A percentile compares a stretch with the other conserved stretches of the same genome.
phyloP scores from a whole-genome alignment of 176 grass and related monocot genomes.

The Eleusine coracana region DNA sequence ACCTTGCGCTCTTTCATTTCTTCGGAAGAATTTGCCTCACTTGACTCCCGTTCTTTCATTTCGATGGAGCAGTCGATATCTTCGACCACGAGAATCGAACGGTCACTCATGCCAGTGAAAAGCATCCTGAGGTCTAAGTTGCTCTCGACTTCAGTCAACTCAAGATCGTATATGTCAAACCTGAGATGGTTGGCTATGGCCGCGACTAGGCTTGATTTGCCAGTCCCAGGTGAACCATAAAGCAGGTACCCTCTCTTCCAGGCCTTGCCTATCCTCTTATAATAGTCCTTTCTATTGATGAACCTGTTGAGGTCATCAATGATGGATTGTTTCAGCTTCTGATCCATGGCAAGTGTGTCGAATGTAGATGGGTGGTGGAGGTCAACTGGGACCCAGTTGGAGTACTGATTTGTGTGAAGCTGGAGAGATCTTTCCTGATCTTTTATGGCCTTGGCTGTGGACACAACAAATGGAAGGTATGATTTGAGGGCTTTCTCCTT shows the following conservation, averaged over 20 bases:
- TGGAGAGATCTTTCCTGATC: conserved; percentile 41
- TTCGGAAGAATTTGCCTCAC: not conserved
- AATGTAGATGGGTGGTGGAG: conserved; percentile 70
- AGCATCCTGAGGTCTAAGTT: conserved; percentile 46
- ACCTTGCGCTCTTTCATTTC: conserved; percentile 23
- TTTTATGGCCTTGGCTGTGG: conserved; percentile 46
- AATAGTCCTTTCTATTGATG: conserved; percentile 56
- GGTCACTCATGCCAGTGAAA: conserved; percentile 39
- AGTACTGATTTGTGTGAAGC: conserved; percentile 47
- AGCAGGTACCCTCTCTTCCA: conserved; percentile 68
- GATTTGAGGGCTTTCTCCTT: conserved; percentile 43
- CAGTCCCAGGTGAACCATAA: conserved; percentile 41
- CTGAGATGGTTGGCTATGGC: conserved; percentile 64
- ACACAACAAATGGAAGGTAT: conserved; percentile 60
- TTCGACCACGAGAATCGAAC: conserved; percentile 50
- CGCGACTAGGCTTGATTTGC: conserved; percentile 54
- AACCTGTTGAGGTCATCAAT: conserved; percentile 56
- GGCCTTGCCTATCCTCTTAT: conserved; percentile 56
- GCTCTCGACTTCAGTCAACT: conserved; percentile 45
- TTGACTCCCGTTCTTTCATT: conserved; percentile 27
- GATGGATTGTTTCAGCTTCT: conserved; percentile 37
- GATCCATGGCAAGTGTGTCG: conserved; percentile 63
- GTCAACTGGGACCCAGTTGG: conserved; percentile 43
- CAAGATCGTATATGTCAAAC: conserved; percentile 62
- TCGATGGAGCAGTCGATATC: conserved; percentile 60